Conservation (phyloP, 345 rosid species). For the Ceriops decandra region DNA sequence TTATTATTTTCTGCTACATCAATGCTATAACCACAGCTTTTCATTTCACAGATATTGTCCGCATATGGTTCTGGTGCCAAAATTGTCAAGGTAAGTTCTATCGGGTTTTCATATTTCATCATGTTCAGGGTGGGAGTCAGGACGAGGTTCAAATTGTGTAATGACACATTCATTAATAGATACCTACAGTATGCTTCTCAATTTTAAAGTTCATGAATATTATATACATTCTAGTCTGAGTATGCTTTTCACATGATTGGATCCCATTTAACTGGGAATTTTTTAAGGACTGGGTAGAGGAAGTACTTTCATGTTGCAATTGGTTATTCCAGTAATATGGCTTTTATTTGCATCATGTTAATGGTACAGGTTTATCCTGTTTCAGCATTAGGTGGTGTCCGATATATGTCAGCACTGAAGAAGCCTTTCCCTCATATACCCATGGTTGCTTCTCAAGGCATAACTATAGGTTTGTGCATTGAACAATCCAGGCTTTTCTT, state of each 20-base stretch:
- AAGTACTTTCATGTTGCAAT: neutral
- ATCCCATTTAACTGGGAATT: neutral
- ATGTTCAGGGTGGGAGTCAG: neutral
- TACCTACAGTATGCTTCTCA: neutral
- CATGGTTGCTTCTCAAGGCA: slow-evolving; percentile 64
- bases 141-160: neutral
- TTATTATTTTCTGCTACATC: neutral
- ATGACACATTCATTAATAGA: too few species aligned
- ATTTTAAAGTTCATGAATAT: neutral
- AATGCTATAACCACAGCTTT: neutral
- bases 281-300: neutral
- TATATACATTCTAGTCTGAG: slow-evolving; percentile 1
- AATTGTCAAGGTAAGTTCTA: slow-evolving; percentile 46
- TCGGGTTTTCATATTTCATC: neutral
- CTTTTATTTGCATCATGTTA: slow-evolving; percentile 8
- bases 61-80: slow-evolving; percentile 52
- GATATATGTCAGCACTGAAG: slow-evolving; percentile 46
- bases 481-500: neutral
- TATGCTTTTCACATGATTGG: neutral
- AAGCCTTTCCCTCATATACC: slow-evolving; percentile 57
- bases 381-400: slow-evolving; percentile 49
- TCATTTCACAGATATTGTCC: slow-evolving; percentile 42
- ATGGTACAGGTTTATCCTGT: slow-evolving; percentile 52
- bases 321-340: neutral
- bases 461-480: slow-evolving; percentile 40